Evolutionary conservation across 2,329 filamentous ascomycete genomes (phyloP).

Genomic region (Xylaria digitata): DNA sequence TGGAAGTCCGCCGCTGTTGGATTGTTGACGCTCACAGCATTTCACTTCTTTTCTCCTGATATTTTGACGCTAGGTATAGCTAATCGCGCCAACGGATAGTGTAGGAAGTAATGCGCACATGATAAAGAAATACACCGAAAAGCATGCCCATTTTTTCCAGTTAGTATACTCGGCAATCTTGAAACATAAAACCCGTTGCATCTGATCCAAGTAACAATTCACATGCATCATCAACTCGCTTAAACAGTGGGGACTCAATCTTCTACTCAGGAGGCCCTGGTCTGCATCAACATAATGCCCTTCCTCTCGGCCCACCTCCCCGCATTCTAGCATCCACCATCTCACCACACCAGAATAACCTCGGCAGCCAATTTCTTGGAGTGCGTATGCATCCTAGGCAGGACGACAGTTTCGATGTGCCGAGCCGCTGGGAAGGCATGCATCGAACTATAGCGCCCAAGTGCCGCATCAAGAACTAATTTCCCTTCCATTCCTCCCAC

Average conservation of each 20-base stretch:
- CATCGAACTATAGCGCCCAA: not conserved
- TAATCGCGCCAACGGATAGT: too few relatives aligned
- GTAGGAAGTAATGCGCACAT: not conserved
- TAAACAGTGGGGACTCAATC: not conserved
- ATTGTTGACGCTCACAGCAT: constrained; percentile 50
- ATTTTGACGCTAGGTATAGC: not conserved
- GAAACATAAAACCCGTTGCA: not conserved
- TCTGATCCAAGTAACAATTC: too few relatives aligned
- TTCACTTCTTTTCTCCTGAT: constrained; percentile 40
- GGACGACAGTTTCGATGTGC: not conserved
- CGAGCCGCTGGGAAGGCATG: not conserved
- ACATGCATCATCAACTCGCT: not conserved
- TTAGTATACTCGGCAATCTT: not conserved
- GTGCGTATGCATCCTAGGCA: constrained; percentile 17
- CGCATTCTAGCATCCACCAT: constrained; percentile 23
- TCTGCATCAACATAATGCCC: not conserved
- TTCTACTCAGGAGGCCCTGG: not conserved
- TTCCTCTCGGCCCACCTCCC: constrained; percentile 23
- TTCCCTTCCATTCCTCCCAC: not conserved
- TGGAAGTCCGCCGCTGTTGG: constrained; percentile 51
- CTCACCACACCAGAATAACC: constrained; percentile 21
- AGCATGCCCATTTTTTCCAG: not conserved
- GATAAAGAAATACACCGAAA: not conserved
- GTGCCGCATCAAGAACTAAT: not conserved
- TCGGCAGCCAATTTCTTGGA: constrained; percentile 24